Evolutionary conservation across 176 grass and related monocot species (phyloP).

Genomic region (Oryza punctata): DNA sequence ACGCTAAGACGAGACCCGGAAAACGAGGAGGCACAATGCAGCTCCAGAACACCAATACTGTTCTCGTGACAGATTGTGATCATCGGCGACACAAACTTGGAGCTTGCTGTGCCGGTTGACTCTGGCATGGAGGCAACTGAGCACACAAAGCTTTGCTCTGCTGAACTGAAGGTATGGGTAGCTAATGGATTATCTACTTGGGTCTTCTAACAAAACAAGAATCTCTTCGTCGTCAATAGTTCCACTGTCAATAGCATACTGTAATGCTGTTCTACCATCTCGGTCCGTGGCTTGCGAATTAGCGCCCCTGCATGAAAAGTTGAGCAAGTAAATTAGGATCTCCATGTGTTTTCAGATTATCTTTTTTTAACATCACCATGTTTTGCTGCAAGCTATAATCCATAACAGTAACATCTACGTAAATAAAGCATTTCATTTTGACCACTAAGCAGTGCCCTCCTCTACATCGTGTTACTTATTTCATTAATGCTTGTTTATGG

Average conservation of each 20-base stretch:
- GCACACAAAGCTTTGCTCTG: not conserved
- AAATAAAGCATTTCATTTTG: not conserved
- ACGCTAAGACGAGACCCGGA: slow-evolving; percentile 12
- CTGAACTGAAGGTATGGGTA: slow-evolving; percentile 24
- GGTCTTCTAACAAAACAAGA: slow-evolving; percentile 82
- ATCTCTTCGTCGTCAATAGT: slow-evolving; percentile 83
- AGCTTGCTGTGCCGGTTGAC: slow-evolving; percentile 18
- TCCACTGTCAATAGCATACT: slow-evolving; percentile 79
- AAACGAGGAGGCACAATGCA: slow-evolving; percentile 1
- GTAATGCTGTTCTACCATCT: slow-evolving; percentile 74
- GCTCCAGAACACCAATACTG: slow-evolving; percentile 34
- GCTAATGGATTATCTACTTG: slow-evolving; percentile 64
- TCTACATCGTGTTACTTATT: not conserved
- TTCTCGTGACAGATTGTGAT: slow-evolving; percentile 18
- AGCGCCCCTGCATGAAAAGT: slow-evolving; percentile 62
- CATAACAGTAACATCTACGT: not conserved
- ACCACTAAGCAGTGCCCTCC: not conserved
- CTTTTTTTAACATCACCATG: not conserved
- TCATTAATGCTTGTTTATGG: not conserved
- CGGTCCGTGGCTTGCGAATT: slow-evolving; percentile 64
- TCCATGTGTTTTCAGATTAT: not conserved
- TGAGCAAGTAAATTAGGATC: not conserved
- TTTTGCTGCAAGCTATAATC: not conserved
- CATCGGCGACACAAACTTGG: not conserved
- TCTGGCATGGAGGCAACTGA: not conserved